Evolutionary conservation across 78 protist species (phyloP), one percentile per base, ranked within the genome.

Genomic region (Chrysochromulina tobinii): DNA sequence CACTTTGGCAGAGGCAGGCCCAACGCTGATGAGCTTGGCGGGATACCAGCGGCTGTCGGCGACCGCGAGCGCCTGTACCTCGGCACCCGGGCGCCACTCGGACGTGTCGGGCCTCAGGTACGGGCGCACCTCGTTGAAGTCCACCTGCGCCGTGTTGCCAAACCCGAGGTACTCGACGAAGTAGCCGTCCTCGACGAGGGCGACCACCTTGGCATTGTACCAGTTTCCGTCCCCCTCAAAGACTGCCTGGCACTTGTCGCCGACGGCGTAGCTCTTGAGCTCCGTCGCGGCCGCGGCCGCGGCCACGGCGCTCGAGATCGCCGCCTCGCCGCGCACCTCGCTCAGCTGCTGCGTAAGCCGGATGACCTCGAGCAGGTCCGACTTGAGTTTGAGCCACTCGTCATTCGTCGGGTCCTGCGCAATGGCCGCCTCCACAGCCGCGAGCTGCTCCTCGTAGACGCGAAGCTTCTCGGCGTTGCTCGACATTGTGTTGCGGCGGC

Each of bases 141-240:
- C 83, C 20, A 75, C 83, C 57, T 75, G 83, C 23, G 83, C 83
- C 54, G 83, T 75, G 83, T 75, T 75, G 58, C 83, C 83, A 57
- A 9, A 75, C 3, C 58, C 54, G 5, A 75, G 83, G 57, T 15
- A 75, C 23, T 54, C 50, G 27, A 75, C 83, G 25, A 75, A 75
- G 57, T 75, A 75, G 83, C 83, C 83, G 57, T 75, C 83, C 83
- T 75, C 83, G 21, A 57, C 54, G 23, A 75, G 83, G 12, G 83
- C 83, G 23, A 75, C 83, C 11, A 75, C 18, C 57, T 75, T 75
- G 21, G 83, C 83, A 23, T 75, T 75, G 83, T 75, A 75, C 83
- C 83, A 75, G 23, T 75, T 54, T 23, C 83, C 83, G 23, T 75
- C 83, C 83, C 3, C 11, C 23, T 75, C 83, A 57, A 50, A 75